These are phyloP conservation scores for Kwoniella heveanensis DNA, from an alignment of 768 basidiomycete species.

Conservation along the genomic window DNA sequence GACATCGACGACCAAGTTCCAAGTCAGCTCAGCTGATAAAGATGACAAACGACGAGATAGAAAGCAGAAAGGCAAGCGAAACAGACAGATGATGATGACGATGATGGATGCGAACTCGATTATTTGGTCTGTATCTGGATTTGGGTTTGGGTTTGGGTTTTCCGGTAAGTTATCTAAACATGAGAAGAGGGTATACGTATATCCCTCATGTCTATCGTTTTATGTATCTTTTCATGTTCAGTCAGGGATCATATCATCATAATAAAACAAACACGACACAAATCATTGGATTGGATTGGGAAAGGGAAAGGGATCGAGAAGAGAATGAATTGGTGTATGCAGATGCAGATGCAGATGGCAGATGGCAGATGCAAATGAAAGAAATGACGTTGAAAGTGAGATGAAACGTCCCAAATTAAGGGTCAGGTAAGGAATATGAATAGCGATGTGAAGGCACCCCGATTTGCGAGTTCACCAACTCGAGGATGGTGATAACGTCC, in stretches of 20 bases:
- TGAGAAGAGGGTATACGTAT: not conserved
- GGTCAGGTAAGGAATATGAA: not conserved
- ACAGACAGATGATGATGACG: not conserved
- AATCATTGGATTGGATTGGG: too few relatives aligned
- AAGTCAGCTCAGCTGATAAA: too few relatives aligned
- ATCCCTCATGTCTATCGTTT: not conserved
- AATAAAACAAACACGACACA: too few relatives aligned
- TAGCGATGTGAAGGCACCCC: slow-evolving; percentile 2
- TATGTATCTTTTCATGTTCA: not conserved
- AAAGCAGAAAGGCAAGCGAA: not conserved
- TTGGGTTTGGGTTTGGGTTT: too few relatives aligned
- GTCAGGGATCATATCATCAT: too few relatives aligned
- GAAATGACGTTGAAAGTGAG: not conserved
- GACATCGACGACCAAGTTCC: too few relatives aligned
- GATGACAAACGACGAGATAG: not conserved
- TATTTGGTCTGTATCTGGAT: too few relatives aligned
- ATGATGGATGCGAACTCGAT: too few relatives aligned
- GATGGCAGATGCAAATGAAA: too few relatives aligned
- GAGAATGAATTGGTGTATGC: not conserved
- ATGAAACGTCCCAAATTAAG: not conserved
- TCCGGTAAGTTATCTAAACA: not conserved
- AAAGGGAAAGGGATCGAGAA: too few relatives aligned
- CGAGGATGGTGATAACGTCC: not conserved
- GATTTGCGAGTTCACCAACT: not conserved
- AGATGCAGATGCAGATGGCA: not conserved